Conservation (phyloP, 202 grass and related monocot genomes). For the Carex sylvatica region DNA sequence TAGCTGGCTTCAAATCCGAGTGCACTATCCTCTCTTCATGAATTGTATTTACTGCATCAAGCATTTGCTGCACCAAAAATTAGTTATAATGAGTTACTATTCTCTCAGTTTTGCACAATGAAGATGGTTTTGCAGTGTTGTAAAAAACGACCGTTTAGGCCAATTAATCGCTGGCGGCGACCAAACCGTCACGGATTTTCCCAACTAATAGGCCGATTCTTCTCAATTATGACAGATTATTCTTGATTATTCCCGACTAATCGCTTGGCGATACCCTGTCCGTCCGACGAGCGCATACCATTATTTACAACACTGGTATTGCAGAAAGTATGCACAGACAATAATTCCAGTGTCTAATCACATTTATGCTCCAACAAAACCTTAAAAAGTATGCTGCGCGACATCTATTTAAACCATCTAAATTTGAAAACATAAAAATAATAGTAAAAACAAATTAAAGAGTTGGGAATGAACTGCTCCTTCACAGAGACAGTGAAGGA, state of each 20-base stretch:
- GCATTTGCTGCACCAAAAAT: conserved; percentile 77
- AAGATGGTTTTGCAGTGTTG: not conserved
- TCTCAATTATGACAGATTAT: no score
- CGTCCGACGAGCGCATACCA: no score
- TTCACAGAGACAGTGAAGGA: not conserved
- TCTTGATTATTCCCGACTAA: no score
- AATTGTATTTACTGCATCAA: conserved; percentile 94
- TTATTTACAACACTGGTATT: not conserved
- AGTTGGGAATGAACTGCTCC: not conserved
- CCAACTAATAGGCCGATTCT: no score
- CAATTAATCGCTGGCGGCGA: no score
- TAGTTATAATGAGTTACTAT: not conserved
- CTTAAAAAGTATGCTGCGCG: not conserved
- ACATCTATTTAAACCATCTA: not conserved
- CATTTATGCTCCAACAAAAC: not conserved
- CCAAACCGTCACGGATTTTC: no score
- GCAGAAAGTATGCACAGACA: not conserved
- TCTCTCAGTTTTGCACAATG: not conserved
- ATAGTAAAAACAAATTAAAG: not conserved
- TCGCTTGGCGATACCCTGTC: no score
- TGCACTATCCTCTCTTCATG: conserved; percentile 88
- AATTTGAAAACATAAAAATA: not conserved
- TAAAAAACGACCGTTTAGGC: no score
- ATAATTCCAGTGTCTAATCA: conserved; percentile 1
- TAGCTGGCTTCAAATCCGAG: conserved; percentile 94